These are phyloP conservation scores for Jatropha curcas DNA, from an alignment of 345 rosid species.

Conservation along the genomic window DNA sequence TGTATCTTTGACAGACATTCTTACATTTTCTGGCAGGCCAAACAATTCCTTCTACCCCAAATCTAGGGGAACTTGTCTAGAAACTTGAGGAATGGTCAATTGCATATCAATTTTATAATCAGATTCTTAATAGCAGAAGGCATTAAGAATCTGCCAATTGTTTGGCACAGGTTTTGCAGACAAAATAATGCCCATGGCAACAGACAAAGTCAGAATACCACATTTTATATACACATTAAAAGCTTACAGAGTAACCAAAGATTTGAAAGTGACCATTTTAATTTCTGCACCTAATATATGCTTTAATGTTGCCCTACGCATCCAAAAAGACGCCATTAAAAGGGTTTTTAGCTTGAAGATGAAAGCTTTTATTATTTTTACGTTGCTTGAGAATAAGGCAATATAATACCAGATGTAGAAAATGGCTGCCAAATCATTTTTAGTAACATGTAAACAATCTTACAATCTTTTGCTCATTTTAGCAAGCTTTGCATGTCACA, in stretches of 20 bases:
- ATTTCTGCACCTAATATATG: not conserved
- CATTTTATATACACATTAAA: not conserved
- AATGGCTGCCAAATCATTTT: not conserved
- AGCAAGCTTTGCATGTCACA: not conserved
- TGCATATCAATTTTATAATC: too few relatives aligned
- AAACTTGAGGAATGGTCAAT: too few relatives aligned
- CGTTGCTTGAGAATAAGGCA: conserved; percentile 32
- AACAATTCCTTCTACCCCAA: too few relatives aligned
- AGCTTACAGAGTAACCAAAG: not conserved
- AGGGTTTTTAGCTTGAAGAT: conserved; percentile 6
- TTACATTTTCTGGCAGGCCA: too few relatives aligned
- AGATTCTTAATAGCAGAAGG: too few relatives aligned
- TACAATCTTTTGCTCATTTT: too few relatives aligned
- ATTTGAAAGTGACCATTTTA: not conserved
- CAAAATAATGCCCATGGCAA: too few relatives aligned
- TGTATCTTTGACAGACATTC: too few relatives aligned
- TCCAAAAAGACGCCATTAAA: conserved; percentile 4
- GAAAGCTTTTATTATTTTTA: conserved; percentile 20
- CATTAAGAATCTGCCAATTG: not conserved
- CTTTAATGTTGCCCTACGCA: conserved; percentile 11
- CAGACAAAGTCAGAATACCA: not conserved
- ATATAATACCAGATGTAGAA: conserved; percentile 11
- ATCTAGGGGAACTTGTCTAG: too few relatives aligned
- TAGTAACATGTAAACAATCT: too few relatives aligned
- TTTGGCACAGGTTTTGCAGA: not conserved